Evolutionary conservation across 2,329 filamentous ascomycete species (phyloP).

Genomic region (Mycosphaerella sp.): DNA sequence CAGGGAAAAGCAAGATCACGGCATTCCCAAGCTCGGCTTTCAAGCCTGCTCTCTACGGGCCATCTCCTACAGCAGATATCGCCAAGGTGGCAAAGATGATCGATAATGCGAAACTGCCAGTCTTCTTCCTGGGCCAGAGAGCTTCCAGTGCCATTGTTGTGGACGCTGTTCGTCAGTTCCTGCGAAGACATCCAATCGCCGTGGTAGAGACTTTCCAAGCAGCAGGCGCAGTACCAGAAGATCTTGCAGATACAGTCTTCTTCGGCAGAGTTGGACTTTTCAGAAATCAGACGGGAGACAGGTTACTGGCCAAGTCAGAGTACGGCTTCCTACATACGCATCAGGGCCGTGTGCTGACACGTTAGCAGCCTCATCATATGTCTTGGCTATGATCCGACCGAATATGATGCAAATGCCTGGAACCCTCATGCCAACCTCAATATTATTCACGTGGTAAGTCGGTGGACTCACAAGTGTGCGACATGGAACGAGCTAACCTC

Average conservation of each 20-base stretch:
- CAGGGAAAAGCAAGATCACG: constrained; percentile 36
- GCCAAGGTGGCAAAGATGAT: constrained; percentile 34
- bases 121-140: constrained; percentile 44
- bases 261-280: constrained; percentile 46
- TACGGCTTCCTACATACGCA: too few relatives aligned
- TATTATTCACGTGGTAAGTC: constrained; percentile 38
- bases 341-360: too few relatives aligned
- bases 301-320: constrained; percentile 41
- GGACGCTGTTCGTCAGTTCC: constrained; percentile 39
- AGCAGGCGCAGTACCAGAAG: constrained; percentile 42
- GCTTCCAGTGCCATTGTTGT: constrained; percentile 40
- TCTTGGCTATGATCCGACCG: constrained; percentile 45
- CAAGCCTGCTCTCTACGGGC: constrained; percentile 39
- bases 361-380: constrained; percentile 36
- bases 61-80: constrained; percentile 34
- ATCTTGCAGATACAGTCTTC: constrained; percentile 41
- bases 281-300: constrained; percentile 46
- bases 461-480: neutral
- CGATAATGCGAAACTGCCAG: constrained; percentile 35
- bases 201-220: constrained; percentile 50
- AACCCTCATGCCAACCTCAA: constrained; percentile 37
- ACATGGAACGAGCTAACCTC: neutral
- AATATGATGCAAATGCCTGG: constrained; percentile 45
- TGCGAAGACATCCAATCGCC: constrained; percentile 40
- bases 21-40: constrained; percentile 40